Evolutionary conservation across 495 filamentous ascomycete species (phyloP).

Genomic region (Opeltia flavorubescens): DNA sequence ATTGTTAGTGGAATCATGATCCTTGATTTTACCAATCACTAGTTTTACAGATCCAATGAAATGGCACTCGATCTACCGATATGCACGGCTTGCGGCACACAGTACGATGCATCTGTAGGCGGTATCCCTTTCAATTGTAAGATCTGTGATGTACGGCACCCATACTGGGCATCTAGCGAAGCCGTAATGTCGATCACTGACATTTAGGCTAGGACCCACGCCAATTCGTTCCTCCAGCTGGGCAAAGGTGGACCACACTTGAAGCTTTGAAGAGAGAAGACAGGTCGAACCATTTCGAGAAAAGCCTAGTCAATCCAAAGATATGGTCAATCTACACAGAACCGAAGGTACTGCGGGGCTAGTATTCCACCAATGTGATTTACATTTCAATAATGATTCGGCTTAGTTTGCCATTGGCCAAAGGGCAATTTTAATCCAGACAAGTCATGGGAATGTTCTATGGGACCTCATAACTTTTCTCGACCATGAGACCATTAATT

Average conservation of each 20-base stretch:
- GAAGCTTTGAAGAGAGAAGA: constrained; percentile 16
- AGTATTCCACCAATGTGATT: not conserved
- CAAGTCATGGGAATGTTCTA: constrained; percentile 47
- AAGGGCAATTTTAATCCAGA: constrained; percentile 49
- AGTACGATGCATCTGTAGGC: constrained; percentile 38
- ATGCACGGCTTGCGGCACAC: constrained; percentile 57
- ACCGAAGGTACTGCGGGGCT: constrained; percentile 30
- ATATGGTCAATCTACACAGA: constrained; percentile 41
- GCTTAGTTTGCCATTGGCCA: constrained; percentile 52
- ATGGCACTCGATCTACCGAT: constrained; percentile 34
- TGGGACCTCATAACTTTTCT: constrained; percentile 62
- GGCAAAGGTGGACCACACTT: constrained; percentile 48
- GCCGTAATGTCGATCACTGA: not conserved
- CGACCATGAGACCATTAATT: constrained; percentile 40
- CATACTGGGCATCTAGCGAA: not conserved
- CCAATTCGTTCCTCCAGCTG: constrained; percentile 50
- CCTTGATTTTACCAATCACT: no score
- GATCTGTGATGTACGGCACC: constrained; percentile 52
- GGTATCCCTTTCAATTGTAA: constrained; percentile 40
- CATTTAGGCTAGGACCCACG: constrained; percentile 39
- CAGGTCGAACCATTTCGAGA: constrained; percentile 26
- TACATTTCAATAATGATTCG: not conserved
- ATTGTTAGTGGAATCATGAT: no score
- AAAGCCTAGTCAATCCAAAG: constrained; percentile 22
- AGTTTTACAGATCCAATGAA: no score